Evolutionary conservation across 495 filamentous ascomycete genomes (phyloP).

Genomic region (Extremus antarcticus): DNA sequence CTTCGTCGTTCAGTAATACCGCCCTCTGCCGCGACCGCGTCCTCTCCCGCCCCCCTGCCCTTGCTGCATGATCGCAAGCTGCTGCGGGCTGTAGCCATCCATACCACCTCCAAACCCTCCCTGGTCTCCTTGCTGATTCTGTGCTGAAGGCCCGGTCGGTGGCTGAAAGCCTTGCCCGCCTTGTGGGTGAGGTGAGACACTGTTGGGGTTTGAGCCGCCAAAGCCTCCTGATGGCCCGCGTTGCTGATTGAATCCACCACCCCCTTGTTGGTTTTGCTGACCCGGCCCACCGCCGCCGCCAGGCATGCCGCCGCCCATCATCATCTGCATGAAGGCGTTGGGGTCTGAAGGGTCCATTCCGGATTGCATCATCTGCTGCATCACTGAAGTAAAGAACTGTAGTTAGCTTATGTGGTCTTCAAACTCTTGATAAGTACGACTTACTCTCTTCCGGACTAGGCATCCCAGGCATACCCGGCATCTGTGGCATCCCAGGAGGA

Average conservation of each 20-base stretch:
- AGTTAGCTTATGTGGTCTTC: background rate
- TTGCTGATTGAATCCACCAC: slow-evolving; percentile 2
- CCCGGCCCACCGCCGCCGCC: background rate
- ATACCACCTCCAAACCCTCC: slow-evolving; percentile 12
- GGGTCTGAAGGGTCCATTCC: slow-evolving; percentile 69
- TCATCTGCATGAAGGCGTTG: slow-evolving; percentile 24
- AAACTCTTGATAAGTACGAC: slow-evolving; percentile 30
- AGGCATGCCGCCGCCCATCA: slow-evolving; percentile 13
- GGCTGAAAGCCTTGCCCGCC: slow-evolving; percentile 11
- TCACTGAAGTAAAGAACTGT: slow-evolving; percentile 23
- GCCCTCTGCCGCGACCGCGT: slow-evolving; percentile 22
- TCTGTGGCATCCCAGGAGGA: slow-evolving; percentile 23
- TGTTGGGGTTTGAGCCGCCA: background rate
- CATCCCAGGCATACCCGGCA: slow-evolving; percentile 53
- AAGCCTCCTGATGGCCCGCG: slow-evolving; percentile 13
- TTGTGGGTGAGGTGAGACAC: slow-evolving; percentile 4
- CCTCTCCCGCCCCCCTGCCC: slow-evolving; percentile 21
- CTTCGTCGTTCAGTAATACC: slow-evolving; percentile 6
- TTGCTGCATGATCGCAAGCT: slow-evolving; percentile 16
- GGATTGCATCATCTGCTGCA: slow-evolving; percentile 70
- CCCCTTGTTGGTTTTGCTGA: slow-evolving; percentile 6
- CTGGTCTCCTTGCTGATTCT: slow-evolving; percentile 1
- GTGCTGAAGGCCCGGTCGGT: slow-evolving; percentile 5
- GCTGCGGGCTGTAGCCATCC: slow-evolving; percentile 17
- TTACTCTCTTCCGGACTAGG: slow-evolving; percentile 39